phyloP scores from a whole-genome alignment of 2,329 filamentous ascomycete genomes.

The Cercospora sesami region DNA sequence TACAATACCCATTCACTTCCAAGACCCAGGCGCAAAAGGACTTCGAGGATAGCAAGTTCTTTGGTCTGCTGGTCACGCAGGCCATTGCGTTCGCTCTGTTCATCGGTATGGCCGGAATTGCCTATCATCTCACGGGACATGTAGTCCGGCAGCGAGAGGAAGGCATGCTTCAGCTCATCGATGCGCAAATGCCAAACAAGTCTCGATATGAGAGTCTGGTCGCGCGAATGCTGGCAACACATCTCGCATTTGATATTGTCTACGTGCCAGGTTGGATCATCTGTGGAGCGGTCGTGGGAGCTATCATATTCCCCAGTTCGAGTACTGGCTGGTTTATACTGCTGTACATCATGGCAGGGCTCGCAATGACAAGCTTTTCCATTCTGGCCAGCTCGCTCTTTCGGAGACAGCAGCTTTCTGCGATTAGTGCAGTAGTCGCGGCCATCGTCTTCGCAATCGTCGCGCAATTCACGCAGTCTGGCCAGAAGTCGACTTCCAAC shows the following conservation, averaged over 20 bases:
- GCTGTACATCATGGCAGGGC: conserved; percentile 70
- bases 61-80: conserved; percentile 70
- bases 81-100: conserved; percentile 76
- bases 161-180: conserved; percentile 83
- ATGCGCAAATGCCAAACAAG: conserved; percentile 81
- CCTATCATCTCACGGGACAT: conserved; percentile 81
- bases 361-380: conserved; percentile 73
- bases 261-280: conserved; percentile 81
- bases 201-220: conserved; percentile 72
- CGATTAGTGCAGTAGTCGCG: conserved; percentile 70
- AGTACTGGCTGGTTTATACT: conserved; percentile 47
- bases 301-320: conserved; percentile 50
- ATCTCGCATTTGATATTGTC: conserved; percentile 73
- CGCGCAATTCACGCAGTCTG: conserved; percentile 60
- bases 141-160: conserved; percentile 80
- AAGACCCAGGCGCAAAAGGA: conserved; percentile 66
- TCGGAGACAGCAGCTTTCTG: conserved; percentile 79
- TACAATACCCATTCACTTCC: conserved; percentile 75
- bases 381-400: conserved; percentile 79
- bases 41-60: conserved; percentile 67
- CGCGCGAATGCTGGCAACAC: conserved; percentile 71
- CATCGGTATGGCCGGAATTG: conserved; percentile 72
- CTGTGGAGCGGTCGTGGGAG: conserved; percentile 67
- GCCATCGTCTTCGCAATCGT: conserved; percentile 74
- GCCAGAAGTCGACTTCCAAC: conserved; percentile 59